Evolutionary conservation across 2,329 filamentous ascomycete genomes (phyloP), one percentile per base, ranked within the genome.

Genomic region (Podosphaera fusca): DNA sequence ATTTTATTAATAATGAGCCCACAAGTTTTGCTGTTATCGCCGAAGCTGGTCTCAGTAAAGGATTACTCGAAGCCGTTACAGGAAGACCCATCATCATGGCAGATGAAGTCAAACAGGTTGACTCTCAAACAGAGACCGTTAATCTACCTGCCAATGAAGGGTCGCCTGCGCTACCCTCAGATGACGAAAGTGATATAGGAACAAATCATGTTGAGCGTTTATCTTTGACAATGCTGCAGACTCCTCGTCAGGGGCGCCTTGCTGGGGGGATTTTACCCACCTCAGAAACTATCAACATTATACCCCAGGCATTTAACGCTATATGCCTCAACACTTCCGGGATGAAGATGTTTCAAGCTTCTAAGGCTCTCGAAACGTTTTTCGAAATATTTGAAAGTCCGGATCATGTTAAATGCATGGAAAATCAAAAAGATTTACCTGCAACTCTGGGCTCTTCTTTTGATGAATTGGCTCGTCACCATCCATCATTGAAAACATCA

Each of bases 1-100:
- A 87, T 64, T 98, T 98, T 69, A 94, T 99, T 64, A 94, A 99
- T 70, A 95, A 96, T 66, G 92, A 98, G 65, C 92, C 92, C 0
- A 98, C 92, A 0, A 98, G 92, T 69, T 98, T 95, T 68, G 84
- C 87, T 34, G 87, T 95, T 31, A 92, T 99, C 61, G 87, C 87
- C 12, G 92, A 99, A 70, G 90, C 92, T 55, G 88, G 88, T 30
- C 77, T 98, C 63, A 89, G 92, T 64, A 84, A 84, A 67, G 86
- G 82, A 55, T 84, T 95, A 58, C 75, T 99, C 12, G 83, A 90
- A 68, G 81, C 89, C 2, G 78, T 96, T 56, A 94, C 81, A 1
- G 75, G 77, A 3, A 72, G 70, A 14, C 61, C 65, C 21, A 65
- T 69, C 31, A 54, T 49, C 40, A 73, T 64, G 57, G 64, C 63